A percentile compares a stretch with the other conserved stretches of the same genome.
phyloP scores from a whole-genome alignment of 2,329 filamentous ascomycete genomes.

The Calonectria pseudoturangicola region DNA sequence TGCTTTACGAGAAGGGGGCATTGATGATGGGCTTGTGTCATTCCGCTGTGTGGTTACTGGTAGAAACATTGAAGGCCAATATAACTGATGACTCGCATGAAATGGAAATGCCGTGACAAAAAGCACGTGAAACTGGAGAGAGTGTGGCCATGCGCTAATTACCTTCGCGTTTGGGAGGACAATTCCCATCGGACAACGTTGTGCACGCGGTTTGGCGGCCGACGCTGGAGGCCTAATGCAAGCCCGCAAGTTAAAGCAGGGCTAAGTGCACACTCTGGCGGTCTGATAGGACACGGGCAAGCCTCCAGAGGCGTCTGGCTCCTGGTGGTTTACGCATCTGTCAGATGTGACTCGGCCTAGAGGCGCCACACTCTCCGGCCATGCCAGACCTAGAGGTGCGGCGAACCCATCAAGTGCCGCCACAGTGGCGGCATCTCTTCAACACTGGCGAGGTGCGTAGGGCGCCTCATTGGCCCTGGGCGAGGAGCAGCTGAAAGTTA shows the following conservation, averaged over 20 bases:
- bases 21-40: background rate
- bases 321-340: background rate
- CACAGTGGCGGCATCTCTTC: slow-evolving; percentile 10
- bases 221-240: background rate
- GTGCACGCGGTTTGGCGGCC: background rate
- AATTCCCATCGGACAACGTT: background rate
- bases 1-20: background rate
- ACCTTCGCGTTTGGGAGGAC: background rate
- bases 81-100: background rate
- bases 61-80: background rate
- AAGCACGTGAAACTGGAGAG: background rate
- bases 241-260: background rate
- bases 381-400: background rate
- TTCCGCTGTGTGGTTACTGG: background rate
- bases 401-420: background rate
- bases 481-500: slow-evolving; percentile 9
- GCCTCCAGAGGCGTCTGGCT: background rate
- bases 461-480: background rate
- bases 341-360: background rate
- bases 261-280: background rate
- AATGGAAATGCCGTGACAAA: background rate
- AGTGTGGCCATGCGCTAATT: background rate
- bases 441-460: background rate
- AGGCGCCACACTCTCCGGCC: background rate
- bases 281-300: background rate